Evolutionary conservation across 805 yeast genomes (phyloP).

Genomic region (Metschnikowia arizonensis): DNA sequence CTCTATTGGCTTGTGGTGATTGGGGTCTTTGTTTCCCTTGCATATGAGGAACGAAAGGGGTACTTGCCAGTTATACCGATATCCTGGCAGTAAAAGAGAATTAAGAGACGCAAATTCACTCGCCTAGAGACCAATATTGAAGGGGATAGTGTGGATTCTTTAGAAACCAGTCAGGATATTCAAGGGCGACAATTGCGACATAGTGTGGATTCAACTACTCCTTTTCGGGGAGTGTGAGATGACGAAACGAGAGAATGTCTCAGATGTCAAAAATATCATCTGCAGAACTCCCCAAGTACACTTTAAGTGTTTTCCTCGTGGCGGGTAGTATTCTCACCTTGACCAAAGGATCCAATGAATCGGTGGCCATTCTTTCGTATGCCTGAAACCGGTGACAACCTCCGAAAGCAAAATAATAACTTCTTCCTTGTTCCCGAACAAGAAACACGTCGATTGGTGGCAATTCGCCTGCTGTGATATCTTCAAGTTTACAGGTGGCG

Average conservation of each 20-base stretch:
- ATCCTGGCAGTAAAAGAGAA: slow-evolving; percentile 16
- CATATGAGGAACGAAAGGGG: slow-evolving; percentile 54
- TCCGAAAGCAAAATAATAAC: slow-evolving; percentile 77
- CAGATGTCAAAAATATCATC: slow-evolving; percentile 45
- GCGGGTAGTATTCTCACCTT: slow-evolving; percentile 73
- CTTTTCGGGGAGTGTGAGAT: no score
- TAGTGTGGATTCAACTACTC: slow-evolving; percentile 27
- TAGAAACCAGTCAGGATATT: neutral
- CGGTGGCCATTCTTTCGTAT: slow-evolving; percentile 51
- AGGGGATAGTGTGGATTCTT: no score
- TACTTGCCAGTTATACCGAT: slow-evolving; percentile 42
- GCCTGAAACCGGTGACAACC: slow-evolving; percentile 91
- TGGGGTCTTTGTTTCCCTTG: slow-evolving; percentile 36
- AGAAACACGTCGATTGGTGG: slow-evolving; percentile 81
- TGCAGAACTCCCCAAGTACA: slow-evolving; percentile 70
- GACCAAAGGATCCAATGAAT: slow-evolving; percentile 41
- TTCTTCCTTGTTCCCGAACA: slow-evolving; percentile 59
- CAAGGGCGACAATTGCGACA: slow-evolving; percentile 11
- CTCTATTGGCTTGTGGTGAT: slow-evolving; percentile 63
- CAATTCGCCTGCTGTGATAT: slow-evolving; percentile 55
- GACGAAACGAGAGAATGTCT: no score
- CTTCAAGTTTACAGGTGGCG: slow-evolving; percentile 51
- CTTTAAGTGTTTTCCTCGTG: slow-evolving; percentile 58
- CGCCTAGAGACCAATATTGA: neutral
- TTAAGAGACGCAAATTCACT: slow-evolving; percentile 7